Base-by-base conservation (phyloP, 331 rosid species). In the Malus hybrid region DNA sequence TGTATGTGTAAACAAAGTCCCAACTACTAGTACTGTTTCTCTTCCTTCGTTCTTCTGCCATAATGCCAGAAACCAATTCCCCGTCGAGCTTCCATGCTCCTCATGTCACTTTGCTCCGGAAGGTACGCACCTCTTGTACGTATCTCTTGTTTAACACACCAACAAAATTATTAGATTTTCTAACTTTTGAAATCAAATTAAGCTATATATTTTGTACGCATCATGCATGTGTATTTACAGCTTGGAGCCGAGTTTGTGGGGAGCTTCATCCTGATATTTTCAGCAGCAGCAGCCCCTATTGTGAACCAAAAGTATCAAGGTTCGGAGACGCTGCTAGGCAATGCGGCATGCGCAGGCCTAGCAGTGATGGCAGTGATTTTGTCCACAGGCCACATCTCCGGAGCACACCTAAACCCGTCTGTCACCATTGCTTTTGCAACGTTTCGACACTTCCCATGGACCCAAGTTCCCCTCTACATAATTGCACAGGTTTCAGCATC, bases 341-440 rank as follows among this genome's bases (percentile, higher is more conserved):
- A 88, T 24, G 96, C 91, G 7, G 83, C 87, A 0, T 70, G 80
- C 36, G 75, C 90, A 1, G 92, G 91, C 7, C 39, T 88, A 65
- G 89, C 93, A 0, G 96, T 83, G 78, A 84, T 90, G 96, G 65
- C 62, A 29, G 86, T 87, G 14, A 86, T 90, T 31, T 76, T 90
- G 28, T 84, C 97, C 1, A 85, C 76, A 0, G 96, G 93, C 2
- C 97, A 92, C 85, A 88, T 92, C 69, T 92, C 97, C 2, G 96
- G 96, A 0, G 96, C 93, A 20, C 96, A 92, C 67, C 82, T 92
- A 0, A 92, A 92, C 84, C 95, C 93, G n/a, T 81, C 93, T 0
- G 87, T 91, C 67, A 89, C 97, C 70, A 56, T 91, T 3, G 88
- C 97, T 28, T 89, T 89, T 28, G 97, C 95, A 0, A 33, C 85